Base-by-base conservation (phyloP, 1,284 basidiomycete genomes). In the Afroboletus lepidellus region DNA sequence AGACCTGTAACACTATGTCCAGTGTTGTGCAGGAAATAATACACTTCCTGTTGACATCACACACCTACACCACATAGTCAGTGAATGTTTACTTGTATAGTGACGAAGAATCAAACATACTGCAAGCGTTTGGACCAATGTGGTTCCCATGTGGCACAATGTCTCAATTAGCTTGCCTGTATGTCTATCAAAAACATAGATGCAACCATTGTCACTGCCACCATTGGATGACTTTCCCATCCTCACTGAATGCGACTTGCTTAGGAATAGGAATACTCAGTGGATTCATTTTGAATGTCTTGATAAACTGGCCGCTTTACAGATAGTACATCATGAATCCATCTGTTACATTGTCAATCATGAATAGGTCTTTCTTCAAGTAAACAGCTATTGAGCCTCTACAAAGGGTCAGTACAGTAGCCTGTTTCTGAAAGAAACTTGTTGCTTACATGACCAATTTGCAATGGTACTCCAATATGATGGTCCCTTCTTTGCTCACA, bases 161-260 rank as follows among this genome's bases (percentile, higher is more conserved):
- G 27, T 50, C 29, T 50, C 23, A 5, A 50, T 44, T 33, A 50
- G 5, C 13, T 30, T 8, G 3, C 49, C 49, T 8, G n/a, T 50
- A 13, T 4, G n/a, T 25, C 42, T 44, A 20, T 50, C 2, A 3
- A 50, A 50, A 20, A 50, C 21, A 25, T 50, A 50, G 11, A 38
- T 12, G 9, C 23, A 25, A 32, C 59, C 30, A 21, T 49, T 44
- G 18, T 60, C 41, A 2, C 56, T 53, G 2, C 56, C 49, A 2
- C 51, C 51, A 25, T 56, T 5, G n/a, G 8, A 60, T 16, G 0
- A 60, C 11, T 18, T 37, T 55, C 16, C 23, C 25, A 12, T 60
- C 52, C 30, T 60, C 48, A 20, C 48, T 23, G 8, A 60, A 60
- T 13, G 29, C 21, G 5, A 60, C 53, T 25, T 55, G 55, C 37